phyloP scores from a whole-genome alignment of 169 alveolate genomes.

The Blepharisma undulans region DNA sequence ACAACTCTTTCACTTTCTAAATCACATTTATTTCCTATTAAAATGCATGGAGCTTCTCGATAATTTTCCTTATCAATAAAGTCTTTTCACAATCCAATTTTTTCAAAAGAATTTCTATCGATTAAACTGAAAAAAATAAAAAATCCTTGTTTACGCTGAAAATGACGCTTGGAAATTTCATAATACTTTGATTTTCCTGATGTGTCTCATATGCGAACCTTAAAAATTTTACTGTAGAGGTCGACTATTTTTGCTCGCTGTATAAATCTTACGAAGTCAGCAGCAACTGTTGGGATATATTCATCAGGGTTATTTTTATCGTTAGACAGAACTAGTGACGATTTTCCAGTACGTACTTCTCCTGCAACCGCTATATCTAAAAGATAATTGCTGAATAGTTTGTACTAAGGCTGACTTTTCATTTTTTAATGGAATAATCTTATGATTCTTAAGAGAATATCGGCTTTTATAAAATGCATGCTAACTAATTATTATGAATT shows the following conservation, averaged over 20 bases:
- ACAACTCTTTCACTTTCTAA: constrained; percentile 72
- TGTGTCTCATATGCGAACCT: constrained; percentile 70
- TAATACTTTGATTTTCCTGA: constrained; percentile 66
- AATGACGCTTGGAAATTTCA: constrained; percentile 55
- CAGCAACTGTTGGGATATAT: constrained; percentile 92
- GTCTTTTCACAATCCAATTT: constrained; percentile 94
- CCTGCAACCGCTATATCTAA: constrained; percentile 31
- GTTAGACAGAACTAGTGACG: constrained; percentile 33
- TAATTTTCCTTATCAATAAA: constrained; percentile 91
- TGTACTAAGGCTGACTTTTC: background rate
- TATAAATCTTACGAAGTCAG: constrained; percentile 65
- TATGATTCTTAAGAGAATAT: too few species aligned
- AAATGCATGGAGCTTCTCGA: constrained; percentile 83
- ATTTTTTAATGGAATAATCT: too few species aligned
- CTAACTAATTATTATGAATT: too few species aligned
- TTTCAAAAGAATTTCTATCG: constrained; percentile 90
- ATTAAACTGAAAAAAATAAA: constrained; percentile 77
- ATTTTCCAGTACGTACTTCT: constrained; percentile 37
- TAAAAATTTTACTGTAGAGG: background rate
- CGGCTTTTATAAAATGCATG: too few species aligned
- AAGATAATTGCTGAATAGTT: constrained; percentile 16
- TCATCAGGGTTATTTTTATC: constrained; percentile 91
- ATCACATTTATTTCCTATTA: constrained; percentile 94
- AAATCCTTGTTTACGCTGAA: constrained; percentile 70
- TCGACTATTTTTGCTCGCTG: background rate